Evolutionary conservation across 1,139 yeast species (phyloP), one percentile per base, ranked within the genome.

Genomic region (Casaregolazyma suthepensis): DNA sequence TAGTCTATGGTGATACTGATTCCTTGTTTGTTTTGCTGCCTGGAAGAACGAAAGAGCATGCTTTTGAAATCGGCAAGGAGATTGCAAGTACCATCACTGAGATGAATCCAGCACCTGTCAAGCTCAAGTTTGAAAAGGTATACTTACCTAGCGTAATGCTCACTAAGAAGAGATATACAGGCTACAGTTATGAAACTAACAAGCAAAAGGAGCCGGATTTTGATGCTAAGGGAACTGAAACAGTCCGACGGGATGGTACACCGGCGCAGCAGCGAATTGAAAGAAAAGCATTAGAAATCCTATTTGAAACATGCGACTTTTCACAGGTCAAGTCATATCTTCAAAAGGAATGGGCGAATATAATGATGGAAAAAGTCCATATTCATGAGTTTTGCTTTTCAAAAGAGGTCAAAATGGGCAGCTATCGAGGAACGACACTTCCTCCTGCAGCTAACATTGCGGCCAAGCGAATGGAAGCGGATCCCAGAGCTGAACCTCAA

Each of bases 151-250:
- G 91, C 60, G 80, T 93, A 3, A 68, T 93, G 48, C 72, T 90
- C 45, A 86, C 95, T 26, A 93, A 93, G 67, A 93, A 93, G 64
- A 70, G 99, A 48, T 93, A 93, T 65, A 96, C 90, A 20, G 99
- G 99, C 0, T 82, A 82, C 64, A 77, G 87, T 53, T 91, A 78
- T 67, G 96, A 87, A 59, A 65, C 69, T 37, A 77, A 74, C 43
- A 70, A 70, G 17, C 91, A 87, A 61, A 61, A 53, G 2, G 70
- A 60, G 6, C 89, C 96, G 0, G 77, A 71, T 31, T 91, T 93
- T 67, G 98, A 93, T 71, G 97, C 99, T 2, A 93, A 93, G 63
- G 99, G 99, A 1, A 90, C 89, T 17, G 99, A 93, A 67, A 93
- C 98, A 0, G 87, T 93, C 0, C 70, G 99, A 57, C 74, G 99